Percentiles rank a stretch among this genome's conserved stretches.
Evolutionary conservation across 2,329 filamentous ascomycete genomes (phyloP).

Genomic region (Nakataea oryzae): DNA sequence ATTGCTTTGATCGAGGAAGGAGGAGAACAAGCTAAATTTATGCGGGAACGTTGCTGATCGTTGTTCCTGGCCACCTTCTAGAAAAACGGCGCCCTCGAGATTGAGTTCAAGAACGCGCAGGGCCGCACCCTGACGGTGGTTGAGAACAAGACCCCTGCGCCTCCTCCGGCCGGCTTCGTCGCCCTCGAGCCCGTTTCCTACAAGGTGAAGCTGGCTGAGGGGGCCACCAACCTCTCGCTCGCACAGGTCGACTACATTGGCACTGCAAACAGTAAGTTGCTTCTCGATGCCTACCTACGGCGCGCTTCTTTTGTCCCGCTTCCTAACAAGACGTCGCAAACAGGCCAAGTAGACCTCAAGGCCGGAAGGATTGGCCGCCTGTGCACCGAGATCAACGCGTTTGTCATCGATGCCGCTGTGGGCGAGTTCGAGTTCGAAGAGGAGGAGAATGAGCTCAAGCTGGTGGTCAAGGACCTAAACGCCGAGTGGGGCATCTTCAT

Average conservation of each 20-base stretch:
- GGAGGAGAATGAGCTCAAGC: slow-evolving; percentile 26
- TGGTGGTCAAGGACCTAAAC: slow-evolving; percentile 18
- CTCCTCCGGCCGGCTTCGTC: slow-evolving; percentile 22
- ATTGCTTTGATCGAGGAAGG: not conserved
- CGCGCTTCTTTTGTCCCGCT: not conserved
- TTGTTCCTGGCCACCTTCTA: not conserved
- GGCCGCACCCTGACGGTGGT: slow-evolving; percentile 23
- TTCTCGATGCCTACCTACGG: not conserved
- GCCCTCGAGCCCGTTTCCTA: slow-evolving; percentile 25
- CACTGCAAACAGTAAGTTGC: slow-evolving; percentile 20
- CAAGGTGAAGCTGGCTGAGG: slow-evolving; percentile 20
- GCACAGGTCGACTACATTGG: slow-evolving; percentile 29
- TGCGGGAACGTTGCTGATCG: not conserved
- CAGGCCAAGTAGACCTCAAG: slow-evolving; percentile 23
- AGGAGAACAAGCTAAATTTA: too few species aligned
- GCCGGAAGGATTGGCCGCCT: slow-evolving; percentile 23
- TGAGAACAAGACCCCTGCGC: slow-evolving; percentile 22
- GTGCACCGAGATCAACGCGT: slow-evolving; percentile 21
- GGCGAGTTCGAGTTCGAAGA: slow-evolving; percentile 27
- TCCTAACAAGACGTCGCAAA: not conserved
- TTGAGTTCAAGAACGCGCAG: slow-evolving; percentile 26
- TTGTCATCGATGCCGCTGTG: slow-evolving; percentile 22
- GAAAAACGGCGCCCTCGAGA: slow-evolving; percentile 23
- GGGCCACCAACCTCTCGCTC: slow-evolving; percentile 19
- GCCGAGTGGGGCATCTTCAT: slow-evolving; percentile 23